Percentiles rank a stretch among this genome's conserved stretches.
These are phyloP conservation scores for Fraxinus floribunda DNA, from an alignment of 305 asterid genomes.

Conservation along the genomic window DNA sequence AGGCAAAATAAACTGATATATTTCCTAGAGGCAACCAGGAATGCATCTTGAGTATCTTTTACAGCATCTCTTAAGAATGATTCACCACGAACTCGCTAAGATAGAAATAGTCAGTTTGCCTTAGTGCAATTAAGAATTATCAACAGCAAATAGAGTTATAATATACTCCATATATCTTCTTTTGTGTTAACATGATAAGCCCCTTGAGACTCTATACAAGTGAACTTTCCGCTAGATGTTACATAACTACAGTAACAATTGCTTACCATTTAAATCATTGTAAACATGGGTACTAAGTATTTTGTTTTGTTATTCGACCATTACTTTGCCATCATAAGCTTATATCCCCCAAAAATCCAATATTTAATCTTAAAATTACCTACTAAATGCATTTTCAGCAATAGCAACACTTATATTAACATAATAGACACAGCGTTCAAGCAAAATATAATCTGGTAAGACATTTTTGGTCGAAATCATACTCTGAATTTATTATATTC, in stretches of 20 bases:
- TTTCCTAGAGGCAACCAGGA: not conserved
- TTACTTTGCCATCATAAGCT: slow-evolving; percentile 1
- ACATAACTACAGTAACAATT: not conserved
- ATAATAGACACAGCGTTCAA: not conserved
- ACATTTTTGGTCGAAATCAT: slow-evolving; percentile 24
- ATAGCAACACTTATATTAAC: not conserved
- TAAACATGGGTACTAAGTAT: not conserved
- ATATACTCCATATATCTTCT: slow-evolving; percentile 1
- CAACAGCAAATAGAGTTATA: not conserved
- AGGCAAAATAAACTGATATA: not conserved
- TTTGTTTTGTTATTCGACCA: not conserved
- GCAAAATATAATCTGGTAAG: not conserved
- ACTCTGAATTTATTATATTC: slow-evolving; percentile 94
- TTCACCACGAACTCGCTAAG: not conserved
- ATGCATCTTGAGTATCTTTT: not conserved
- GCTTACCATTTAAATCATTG: not conserved
- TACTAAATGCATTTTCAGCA: not conserved
- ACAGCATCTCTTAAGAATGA: not conserved
- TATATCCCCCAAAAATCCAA: not conserved
- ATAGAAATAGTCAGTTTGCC: not conserved
- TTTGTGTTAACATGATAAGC: slow-evolving; percentile 8
- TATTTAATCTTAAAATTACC: not conserved
- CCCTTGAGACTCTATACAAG: slow-evolving; percentile 14
- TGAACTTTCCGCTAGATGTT: not conserved
- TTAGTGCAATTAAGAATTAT: slow-evolving; percentile 11